These are phyloP conservation scores for Salix brachista DNA, from an alignment of 345 rosid species.

Conservation along the genomic window DNA sequence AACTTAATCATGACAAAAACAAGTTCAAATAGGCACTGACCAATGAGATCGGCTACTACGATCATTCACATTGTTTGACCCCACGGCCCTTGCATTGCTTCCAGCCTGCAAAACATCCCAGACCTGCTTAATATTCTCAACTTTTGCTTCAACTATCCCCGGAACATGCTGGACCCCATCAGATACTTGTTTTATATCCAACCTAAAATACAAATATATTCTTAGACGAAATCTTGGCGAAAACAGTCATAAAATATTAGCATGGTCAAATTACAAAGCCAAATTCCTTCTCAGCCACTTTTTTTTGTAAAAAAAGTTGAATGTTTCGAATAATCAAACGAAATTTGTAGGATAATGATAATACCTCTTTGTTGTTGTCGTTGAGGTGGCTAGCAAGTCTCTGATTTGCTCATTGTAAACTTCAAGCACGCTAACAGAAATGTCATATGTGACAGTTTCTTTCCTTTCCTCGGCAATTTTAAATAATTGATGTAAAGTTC, in stretches of 20 bases:
- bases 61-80: conserved; percentile 25
- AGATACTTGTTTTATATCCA: conserved; percentile 23
- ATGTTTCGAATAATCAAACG: background rate
- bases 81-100: conserved; percentile 19
- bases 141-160: conserved; percentile 18
- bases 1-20: background rate
- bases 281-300: background rate
- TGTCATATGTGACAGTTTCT: conserved; percentile 13
- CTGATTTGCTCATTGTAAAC: conserved; percentile 21
- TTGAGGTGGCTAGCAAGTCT: conserved; percentile 16
- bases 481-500: conserved; percentile 9
- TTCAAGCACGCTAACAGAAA: conserved; percentile 22
- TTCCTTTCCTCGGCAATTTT: conserved; percentile 7
- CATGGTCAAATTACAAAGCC: too few relatives aligned
- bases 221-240: background rate
- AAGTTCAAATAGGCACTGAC: conserved; percentile 4
- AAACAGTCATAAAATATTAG: background rate
- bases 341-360: background rate
- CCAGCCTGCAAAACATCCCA: conserved; percentile 21
- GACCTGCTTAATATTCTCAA: conserved; percentile 14
- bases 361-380: conserved; percentile 10
- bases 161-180: conserved; percentile 23
- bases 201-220: background rate
- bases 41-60: conserved; percentile 27
- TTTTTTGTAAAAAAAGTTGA: too few relatives aligned